Percentiles rank a stretch among this genome's conserved stretches.
phyloP scores from a whole-genome alignment of 768 basidiomycete species.

The Phlegmacium glaucopus region DNA sequence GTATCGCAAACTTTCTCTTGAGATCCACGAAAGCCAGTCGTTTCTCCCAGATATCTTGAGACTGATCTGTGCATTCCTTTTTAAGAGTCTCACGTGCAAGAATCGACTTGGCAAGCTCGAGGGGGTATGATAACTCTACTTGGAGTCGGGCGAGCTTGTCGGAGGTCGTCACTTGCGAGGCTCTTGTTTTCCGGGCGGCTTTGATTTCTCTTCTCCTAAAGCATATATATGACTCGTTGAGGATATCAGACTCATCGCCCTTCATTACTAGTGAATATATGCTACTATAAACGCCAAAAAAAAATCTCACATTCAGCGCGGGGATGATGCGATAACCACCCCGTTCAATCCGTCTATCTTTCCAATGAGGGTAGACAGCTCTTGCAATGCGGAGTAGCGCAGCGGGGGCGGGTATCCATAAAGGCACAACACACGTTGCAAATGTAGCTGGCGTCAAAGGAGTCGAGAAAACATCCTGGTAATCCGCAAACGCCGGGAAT shows the following conservation, averaged over 20 bases:
- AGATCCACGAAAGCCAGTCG: conserved; percentile 73
- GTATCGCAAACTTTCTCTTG: conserved; percentile 66
- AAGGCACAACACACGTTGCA: conserved; percentile 63
- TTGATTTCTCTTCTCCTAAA: conserved; percentile 96
- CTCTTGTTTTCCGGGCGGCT: conserved; percentile 89
- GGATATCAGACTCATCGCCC: conserved; percentile 88
- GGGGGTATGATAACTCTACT: conserved; percentile 65
- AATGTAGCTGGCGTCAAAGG: conserved; percentile 62
- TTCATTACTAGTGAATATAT: conserved; percentile 22
- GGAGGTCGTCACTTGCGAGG: conserved; percentile 83
- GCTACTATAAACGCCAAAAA: no score
- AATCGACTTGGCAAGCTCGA: conserved; percentile 69
- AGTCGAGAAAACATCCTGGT: conserved; percentile 62
- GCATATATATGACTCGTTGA: conserved; percentile 94
- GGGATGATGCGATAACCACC: conserved; percentile 87
- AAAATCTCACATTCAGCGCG: conserved; percentile 67
- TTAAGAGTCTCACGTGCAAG: conserved; percentile 75
- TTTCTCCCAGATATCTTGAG: conserved; percentile 73
- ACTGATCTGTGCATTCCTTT: conserved; percentile 55
- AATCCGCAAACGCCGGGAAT: conserved; percentile 72
- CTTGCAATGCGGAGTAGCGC: conserved; percentile 68
- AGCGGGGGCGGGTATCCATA: conserved; percentile 62
- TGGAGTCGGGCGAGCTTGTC: conserved; percentile 86
- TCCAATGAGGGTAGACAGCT: conserved; percentile 86
- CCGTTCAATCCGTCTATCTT: conserved; percentile 74